A percentile compares a stretch with the other conserved stretches of the same genome.
These are phyloP conservation scores for Serendipita sp. DNA, from an alignment of 768 basidiomycete species.

Conservation along the genomic window DNA sequence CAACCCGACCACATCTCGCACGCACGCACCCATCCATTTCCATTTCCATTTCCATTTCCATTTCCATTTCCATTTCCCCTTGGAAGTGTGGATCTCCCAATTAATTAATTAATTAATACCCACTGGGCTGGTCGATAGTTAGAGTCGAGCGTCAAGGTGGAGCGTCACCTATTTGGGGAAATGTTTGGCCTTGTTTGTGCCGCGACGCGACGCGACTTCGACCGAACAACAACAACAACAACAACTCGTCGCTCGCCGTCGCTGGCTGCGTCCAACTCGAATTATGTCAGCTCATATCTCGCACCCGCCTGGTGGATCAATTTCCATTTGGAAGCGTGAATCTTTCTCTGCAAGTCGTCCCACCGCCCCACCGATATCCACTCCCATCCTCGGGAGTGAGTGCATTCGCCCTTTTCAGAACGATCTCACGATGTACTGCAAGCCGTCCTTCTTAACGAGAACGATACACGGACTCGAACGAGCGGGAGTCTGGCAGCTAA, in stretches of 20 bases:
- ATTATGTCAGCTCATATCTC: neutral
- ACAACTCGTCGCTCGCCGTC: neutral
- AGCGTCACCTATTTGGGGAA: neutral
- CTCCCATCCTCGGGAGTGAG: too few species aligned
- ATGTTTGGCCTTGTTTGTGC: neutral
- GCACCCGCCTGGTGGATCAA: neutral
- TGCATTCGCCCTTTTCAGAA: too few species aligned
- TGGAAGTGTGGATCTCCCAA: too few species aligned
- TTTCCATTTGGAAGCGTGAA: neutral
- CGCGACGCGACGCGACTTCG: neutral
- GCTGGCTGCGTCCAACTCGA: neutral
- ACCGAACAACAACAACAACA: neutral
- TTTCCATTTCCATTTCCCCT: too few species aligned
- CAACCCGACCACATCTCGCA: too few species aligned
- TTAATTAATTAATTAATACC: slow-evolving; percentile 8
- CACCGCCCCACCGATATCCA: neutral
- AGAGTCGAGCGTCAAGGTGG: neutral
- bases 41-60: too few species aligned
- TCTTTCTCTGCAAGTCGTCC: neutral
- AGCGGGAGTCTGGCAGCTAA: too few species aligned
- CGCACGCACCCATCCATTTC: too few species aligned
- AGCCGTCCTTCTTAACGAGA: too few species aligned
- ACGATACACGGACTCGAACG: too few species aligned
- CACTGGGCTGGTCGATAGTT: slow-evolving; percentile 5
- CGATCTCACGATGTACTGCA: too few species aligned